Evolutionary conservation across 2,329 filamentous ascomycete species (phyloP).

Genomic region (Alternaria angustiovoidea): DNA sequence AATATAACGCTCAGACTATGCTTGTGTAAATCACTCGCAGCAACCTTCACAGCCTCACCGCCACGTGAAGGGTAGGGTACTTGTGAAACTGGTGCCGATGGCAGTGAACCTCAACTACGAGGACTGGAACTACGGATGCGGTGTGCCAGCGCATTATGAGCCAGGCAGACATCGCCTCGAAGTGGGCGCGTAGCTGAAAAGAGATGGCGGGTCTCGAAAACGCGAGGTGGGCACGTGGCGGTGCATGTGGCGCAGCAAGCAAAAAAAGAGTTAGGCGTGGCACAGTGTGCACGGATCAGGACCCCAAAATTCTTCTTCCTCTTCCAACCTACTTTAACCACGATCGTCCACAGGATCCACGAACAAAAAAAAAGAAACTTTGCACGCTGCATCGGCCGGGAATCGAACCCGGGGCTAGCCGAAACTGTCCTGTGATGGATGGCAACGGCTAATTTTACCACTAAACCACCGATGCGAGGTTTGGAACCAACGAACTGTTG

Average conservation of each 20-base stretch:
- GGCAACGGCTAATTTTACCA: slow-evolving; percentile 42
- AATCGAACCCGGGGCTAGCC: slow-evolving; percentile 40
- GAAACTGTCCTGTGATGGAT: slow-evolving; percentile 15
- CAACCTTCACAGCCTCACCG: slow-evolving; percentile 13
- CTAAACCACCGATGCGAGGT: slow-evolving; percentile 36
- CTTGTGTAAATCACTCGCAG: not conserved
- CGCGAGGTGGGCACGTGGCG: slow-evolving; percentile 27
- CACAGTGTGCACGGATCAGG: not conserved
- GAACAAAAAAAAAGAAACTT: not conserved
- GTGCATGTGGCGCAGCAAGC: slow-evolving; percentile 17
- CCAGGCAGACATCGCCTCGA: slow-evolving; percentile 17
- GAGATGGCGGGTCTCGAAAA: slow-evolving; percentile 30
- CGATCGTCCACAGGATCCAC: not conserved
- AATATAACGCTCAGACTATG: not conserved
- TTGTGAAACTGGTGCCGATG: not conserved
- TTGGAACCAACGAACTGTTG: not conserved
- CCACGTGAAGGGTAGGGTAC: not conserved
- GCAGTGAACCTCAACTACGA: not conserved
- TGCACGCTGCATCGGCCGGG: slow-evolving; percentile 27
- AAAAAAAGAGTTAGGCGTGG: not conserved
- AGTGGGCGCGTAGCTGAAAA: slow-evolving; percentile 26
- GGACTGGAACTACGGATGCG: not conserved
- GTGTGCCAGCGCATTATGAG: slow-evolving; percentile 20
- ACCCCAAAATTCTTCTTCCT: not conserved
- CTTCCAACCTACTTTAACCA: not conserved